phyloP scores from a whole-genome alignment of 2,329 filamentous ascomycete genomes.

The Cytospora schulzeri region DNA sequence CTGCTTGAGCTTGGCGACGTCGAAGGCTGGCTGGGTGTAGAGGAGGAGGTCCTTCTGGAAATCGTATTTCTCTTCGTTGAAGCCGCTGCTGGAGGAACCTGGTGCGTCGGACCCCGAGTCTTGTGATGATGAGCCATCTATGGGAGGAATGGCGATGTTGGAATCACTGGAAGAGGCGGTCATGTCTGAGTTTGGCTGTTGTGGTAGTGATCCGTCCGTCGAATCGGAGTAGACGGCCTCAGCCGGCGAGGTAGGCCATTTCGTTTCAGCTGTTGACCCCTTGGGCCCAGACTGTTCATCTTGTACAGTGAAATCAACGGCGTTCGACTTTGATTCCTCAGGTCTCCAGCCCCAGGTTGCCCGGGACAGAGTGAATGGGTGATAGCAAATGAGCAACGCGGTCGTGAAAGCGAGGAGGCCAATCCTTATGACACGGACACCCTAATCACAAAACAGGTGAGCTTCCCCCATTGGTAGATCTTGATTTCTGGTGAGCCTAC shows the following conservation, averaged over 20 bases:
- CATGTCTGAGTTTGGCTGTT: neutral
- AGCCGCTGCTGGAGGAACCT: neutral
- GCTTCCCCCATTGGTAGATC: neutral
- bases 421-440: conserved; percentile 18
- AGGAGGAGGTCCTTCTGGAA: conserved; percentile 25
- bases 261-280: neutral
- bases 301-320: conserved; percentile 12
- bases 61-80: conserved; percentile 26
- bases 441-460: conserved; percentile 15
- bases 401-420: conserved; percentile 24
- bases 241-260: conserved; percentile 12
- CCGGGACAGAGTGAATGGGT: conserved; percentile 15
- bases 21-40: conserved; percentile 18
- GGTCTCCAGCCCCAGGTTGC: neutral
- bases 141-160: neutral
- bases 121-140: neutral
- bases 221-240: neutral
- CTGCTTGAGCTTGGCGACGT: conserved; percentile 22
- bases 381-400: conserved; percentile 24
- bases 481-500: conserved; percentile 1
- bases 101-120: neutral
- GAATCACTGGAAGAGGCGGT: neutral
- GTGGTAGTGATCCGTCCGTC: neutral
- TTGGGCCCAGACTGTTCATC: neutral
- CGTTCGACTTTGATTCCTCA: neutral